phyloP scores from a whole-genome alignment of 495 filamentous ascomycete species.

The Aspergillus avenaceus region DNA sequence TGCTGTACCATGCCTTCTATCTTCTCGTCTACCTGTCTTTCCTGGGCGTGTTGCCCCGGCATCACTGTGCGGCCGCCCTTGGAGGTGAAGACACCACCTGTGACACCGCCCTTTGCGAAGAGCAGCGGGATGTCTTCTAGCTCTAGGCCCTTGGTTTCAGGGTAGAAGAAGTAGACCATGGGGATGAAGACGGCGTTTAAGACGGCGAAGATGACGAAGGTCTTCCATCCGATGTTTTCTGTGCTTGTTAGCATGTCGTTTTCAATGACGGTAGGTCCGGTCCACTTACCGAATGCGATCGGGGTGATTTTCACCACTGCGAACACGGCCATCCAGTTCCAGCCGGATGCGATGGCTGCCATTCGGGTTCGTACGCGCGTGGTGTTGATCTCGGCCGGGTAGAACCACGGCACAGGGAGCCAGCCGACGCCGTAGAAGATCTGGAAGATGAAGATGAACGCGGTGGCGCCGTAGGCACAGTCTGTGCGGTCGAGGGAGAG shows the following conservation, averaged over 20 bases:
- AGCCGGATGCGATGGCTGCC: conserved; percentile 35
- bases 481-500: conserved; percentile 21
- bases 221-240: conserved; percentile 55
- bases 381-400: conserved; percentile 62
- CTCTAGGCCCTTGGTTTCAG: conserved; percentile 60
- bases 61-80: conserved; percentile 23
- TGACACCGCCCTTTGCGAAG: conserved; percentile 30
- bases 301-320: conserved; percentile 61
- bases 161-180: conserved; percentile 62
- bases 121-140: conserved; percentile 74
- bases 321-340: conserved; percentile 48
- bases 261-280: neutral
- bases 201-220: conserved; percentile 62
- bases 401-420: conserved; percentile 54
- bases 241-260: conserved; percentile 20
- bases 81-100: conserved; percentile 31
- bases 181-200: conserved; percentile 55
- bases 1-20: conserved; percentile 11
- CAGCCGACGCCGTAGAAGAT: conserved; percentile 35
- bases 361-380: conserved; percentile 32
- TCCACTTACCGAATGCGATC: conserved; percentile 33
- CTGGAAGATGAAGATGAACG: conserved; percentile 39
- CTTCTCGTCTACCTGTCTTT: conserved; percentile 13
- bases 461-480: conserved; percentile 35
- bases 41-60: conserved; percentile 19